Evolutionary conservation across 1,139 yeast species (phyloP).

Genomic region (Hanseniaspora uvarum): DNA sequence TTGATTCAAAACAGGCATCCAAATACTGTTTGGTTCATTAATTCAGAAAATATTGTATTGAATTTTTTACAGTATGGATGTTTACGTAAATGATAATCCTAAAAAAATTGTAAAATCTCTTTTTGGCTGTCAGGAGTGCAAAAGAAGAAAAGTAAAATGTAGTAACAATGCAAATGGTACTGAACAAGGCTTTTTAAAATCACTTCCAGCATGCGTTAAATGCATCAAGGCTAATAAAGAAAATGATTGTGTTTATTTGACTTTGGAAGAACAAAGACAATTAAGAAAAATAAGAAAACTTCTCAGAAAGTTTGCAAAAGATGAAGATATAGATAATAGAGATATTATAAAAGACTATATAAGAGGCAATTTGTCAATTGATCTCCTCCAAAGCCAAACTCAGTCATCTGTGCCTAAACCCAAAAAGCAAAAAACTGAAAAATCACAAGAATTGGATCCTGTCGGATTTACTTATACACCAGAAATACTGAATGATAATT

Average conservation of each 20-base stretch:
- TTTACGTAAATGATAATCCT: neutral
- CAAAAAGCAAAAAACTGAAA: neutral
- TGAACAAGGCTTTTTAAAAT: conserved; percentile 46
- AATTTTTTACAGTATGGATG: neutral
- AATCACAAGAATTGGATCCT: neutral
- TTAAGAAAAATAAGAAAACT: conserved; percentile 27
- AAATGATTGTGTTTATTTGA: conserved; percentile 37
- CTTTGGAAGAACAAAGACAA: conserved; percentile 11
- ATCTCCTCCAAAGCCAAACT: neutral
- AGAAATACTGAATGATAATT: neutral
- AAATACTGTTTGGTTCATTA: neutral
- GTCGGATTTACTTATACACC: neutral
- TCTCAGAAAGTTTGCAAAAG: conserved; percentile 25
- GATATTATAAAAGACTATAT: conserved; percentile 2
- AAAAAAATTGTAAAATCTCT: neutral
- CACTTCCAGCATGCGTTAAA: conserved; percentile 45
- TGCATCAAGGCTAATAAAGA: conserved; percentile 41
- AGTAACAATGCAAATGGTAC: conserved; percentile 49
- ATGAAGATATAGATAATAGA: neutral
- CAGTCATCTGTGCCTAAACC: neutral
- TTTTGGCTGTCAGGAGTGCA: conserved; percentile 51
- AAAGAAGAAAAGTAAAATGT: conserved; percentile 45
- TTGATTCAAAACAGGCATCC: neutral
- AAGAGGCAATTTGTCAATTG: neutral
- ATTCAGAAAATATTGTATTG: no score